Evolutionary conservation across 2,329 filamentous ascomycete genomes (phyloP), one percentile per base, ranked within the genome.

Genomic region (Cladosporium sp.): DNA sequence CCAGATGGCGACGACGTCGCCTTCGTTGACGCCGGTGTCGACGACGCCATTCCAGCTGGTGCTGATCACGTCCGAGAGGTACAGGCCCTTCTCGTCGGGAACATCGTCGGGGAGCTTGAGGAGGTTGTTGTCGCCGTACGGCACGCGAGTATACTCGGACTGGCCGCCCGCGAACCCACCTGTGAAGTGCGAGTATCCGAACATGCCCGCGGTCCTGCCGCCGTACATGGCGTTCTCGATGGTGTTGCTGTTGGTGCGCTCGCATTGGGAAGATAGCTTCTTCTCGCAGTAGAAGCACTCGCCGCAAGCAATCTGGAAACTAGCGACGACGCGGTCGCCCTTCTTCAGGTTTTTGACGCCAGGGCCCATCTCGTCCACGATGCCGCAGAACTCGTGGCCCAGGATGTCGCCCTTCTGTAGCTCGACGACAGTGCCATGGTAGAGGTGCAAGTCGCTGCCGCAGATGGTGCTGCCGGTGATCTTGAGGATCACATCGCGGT

Each of bases 91-190:
- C 81, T 96, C 93, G 73, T 96, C 92, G 0, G 92, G 91, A 0
- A 96, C 89, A 70, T 85, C 85, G 63, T 91, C 88, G 1, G 93
- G 92, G 6, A 96, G 86, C 72, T 89, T 87, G 14, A 96, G 83
- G 26, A 96, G 81, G 74, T 96, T 96, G 67, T 92, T 88, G 71
- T 95, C 90, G 31, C 88, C 92, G 33, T 88, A 86, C 0, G 93
- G 92, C 8, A 96, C 91, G 8, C 92, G 86, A 0, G 93, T 89
- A 72, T 92, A 96, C 79, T 96, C 93, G 4, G 92, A 90, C 78
- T 96, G 93, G 0, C 92, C 92, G 58, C 93, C 92, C 0, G 92
- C 91, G 74, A 94, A 96, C 0, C 93, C 93, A 7, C 92, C 92
- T 0, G 91, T 93, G 74, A 96, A 91, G 73, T 92, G 83, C 14